Evolutionary conservation across 352 stramenopile species (phyloP), one percentile per base, ranked within the genome.

Genomic region (Phytophthora kernoviae): DNA sequence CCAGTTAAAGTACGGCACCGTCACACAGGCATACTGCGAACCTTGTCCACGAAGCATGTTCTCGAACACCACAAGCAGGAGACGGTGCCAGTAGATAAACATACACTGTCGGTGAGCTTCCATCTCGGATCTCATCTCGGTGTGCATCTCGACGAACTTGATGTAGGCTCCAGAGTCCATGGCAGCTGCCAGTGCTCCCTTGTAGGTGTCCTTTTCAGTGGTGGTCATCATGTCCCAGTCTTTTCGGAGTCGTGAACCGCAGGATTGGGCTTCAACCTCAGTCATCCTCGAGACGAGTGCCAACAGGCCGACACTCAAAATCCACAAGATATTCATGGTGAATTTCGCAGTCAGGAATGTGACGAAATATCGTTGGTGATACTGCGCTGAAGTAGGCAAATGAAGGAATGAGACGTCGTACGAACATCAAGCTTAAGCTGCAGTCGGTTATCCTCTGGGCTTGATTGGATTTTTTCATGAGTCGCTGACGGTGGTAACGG

Each of bases 51-150:
- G 87, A 4, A 96, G 63, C 83, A 96, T 93, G 61, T 94, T 96
- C 55, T 96, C 87, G 49, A 89, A 96, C 2, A 34, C 79, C 0
- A 81, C 33, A 0, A 96, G 69, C 5, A 93, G 68, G 2, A 77
- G 56, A 12, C 84, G 81, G 46, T 94, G 84, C 87, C 87, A 96
- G 70, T 90, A 93, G 34, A 88, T 74, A 58, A 93, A 94, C 78
- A 93, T 90, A 51, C 83, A 92, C 65, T 85, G 73, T 8, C 65
- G 57, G 33, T 90, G 76, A 1, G 78, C 80, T 50, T 88, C 70
- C 47, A 54, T 55, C 37, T 84, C 72, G 15, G 78, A 87, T 51
- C 68, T 68, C 69, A 81, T 79, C 48, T 90, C 80, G 4, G 73
- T 85, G 58, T 90, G 80, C 58, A 90, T 84, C 56, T 81, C 75